Base-by-base conservation (phyloP, 2,329 filamentous ascomycete genomes). In the Colletotrichum chlorophyti region DNA sequence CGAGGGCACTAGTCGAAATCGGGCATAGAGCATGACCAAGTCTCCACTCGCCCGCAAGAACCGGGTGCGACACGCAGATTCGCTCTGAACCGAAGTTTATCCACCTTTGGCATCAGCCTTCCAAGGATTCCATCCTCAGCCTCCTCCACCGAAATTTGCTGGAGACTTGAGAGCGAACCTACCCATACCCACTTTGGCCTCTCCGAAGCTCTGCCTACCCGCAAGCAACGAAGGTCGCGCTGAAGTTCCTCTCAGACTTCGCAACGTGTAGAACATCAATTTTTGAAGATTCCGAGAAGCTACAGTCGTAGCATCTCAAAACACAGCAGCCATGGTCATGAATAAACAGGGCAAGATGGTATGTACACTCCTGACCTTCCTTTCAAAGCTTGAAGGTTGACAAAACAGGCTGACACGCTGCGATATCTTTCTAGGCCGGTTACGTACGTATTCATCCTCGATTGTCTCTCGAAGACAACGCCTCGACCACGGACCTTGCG, bases 341-440 rank as follows among this genome's bases (percentile, higher is more conserved):
- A 94, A 97, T 85, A 96, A 97, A 79, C 93, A 97, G 79, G 95
- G 95, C 79, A 98, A 99, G 85, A 98, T 99, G 95, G 95, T 98
- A 83, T 84, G 91, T 88, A 60, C n/a, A 58, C 53, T 65, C 41
- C 67, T 64, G 69, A 67, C 69, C 68, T 66, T 68, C 73, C 67
- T 73, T 73, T 65, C 71, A 72, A 72, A 69, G 75, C 72, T 76
- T 75, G 31, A 65, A 70, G 70, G 75, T 83, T 82, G 79, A 84
- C 76, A 76, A 78, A 68, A 69, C 70, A 79, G 77, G 81, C 87
- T 90, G 80, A 91, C 83, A 73, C 73, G 73, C 76, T 72, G 69
- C 69, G 65, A 77, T 69, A 69, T 73, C 58, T 64, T 38, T 79
- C 65, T 77, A 90, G 87, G 86, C 86, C 78, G 87, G 86, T 76